Base-by-base conservation (phyloP, 2,329 filamentous ascomycete species). In the Sporothrix variecibatus region DNA sequence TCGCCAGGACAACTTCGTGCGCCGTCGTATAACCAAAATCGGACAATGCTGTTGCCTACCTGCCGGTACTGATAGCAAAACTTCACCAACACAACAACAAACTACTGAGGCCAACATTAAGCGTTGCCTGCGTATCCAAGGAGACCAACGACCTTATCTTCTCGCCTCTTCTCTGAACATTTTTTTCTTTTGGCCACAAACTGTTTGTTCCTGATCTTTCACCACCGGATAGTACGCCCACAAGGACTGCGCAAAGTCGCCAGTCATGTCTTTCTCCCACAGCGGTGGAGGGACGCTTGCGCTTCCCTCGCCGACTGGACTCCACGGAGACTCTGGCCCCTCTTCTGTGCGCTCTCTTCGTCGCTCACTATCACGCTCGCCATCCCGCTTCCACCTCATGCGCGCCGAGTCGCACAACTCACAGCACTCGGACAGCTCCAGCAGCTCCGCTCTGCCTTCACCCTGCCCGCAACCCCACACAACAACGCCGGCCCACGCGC, bases 331-430 rank as follows among this genome's bases (percentile, higher is more conserved):
- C 79, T 93, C 97, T 84, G 90, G 94, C 77, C 80, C 81, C 72
- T 92, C 93, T 69, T 92, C 93, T 70, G 93, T 97, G 76, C 90
- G 94, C 80, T 93, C 94, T 79, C 86, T 98, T 74, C 89, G 95
- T 77, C 93, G 94, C 78, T 97, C 95, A 34, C 87, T 98, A 76
- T 98, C 95, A 74, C 90, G 94, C 79, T 98, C 95, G n/a, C 95
- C 95, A 12, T 97, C 95, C 43, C 97, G 96, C 82, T 95, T 96
- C 81, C 87, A 89, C 73, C 85, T 97, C 49, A 81, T 82, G 70
- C 85, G 86, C 76, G 81, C 84, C 64, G 82, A 82, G 62, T 87
- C 87, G 0, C 84, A 86, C 76, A 83, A 81, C 53, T 87, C 87
- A 0, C 84, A 87, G 75, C 82, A 81, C 74, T 85, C 86, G 17